Evolutionary conservation across 2,329 filamentous ascomycete species (phyloP).

Genomic region (Epichloe brachyelytri): DNA sequence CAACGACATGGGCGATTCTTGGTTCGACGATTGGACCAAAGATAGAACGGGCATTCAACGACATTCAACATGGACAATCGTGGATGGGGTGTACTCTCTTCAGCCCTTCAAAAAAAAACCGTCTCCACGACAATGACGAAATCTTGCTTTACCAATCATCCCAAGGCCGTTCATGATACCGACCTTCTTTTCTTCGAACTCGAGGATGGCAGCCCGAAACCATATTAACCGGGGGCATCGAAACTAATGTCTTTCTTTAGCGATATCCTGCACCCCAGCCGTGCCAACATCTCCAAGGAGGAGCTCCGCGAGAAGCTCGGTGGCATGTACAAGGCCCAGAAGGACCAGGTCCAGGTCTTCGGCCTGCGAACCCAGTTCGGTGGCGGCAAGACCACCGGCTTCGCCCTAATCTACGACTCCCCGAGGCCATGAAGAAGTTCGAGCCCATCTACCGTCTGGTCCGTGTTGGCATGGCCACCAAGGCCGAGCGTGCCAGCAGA

Average conservation of each 20-base stretch:
- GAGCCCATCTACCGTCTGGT: slow-evolving; percentile 97
- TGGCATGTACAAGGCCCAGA: slow-evolving; percentile 94
- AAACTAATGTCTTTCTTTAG: slow-evolving; percentile 33
- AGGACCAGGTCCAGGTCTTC: slow-evolving; percentile 96
- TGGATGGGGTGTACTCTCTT: too few relatives aligned
- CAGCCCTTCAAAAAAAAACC: too few relatives aligned
- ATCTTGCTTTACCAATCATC: too few relatives aligned
- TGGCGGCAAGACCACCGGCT: slow-evolving; percentile 99
- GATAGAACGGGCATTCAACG: neutral
- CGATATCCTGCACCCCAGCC: slow-evolving; percentile 98
- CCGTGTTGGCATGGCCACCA: slow-evolving; percentile 79
- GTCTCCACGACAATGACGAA: neutral
- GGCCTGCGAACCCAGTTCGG: slow-evolving; percentile 97
- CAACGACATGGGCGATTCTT: neutral
- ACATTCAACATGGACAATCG: neutral
- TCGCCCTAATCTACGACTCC: slow-evolving; percentile 98
- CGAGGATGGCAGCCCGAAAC: neutral
- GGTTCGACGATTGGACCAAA: neutral
- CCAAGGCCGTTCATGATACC: slow-evolving; percentile 4
- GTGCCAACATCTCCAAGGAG: slow-evolving; percentile 97
- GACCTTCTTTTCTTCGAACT: neutral
- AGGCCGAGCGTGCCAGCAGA: slow-evolving; percentile 95
- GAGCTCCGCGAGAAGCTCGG: slow-evolving; percentile 93
- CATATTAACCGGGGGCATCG: neutral
- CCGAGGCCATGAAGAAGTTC: slow-evolving; percentile 99